Conservation (phyloP, 2,329 filamentous ascomycete genomes). For the Teratosphaeria zuluensis region DNA sequence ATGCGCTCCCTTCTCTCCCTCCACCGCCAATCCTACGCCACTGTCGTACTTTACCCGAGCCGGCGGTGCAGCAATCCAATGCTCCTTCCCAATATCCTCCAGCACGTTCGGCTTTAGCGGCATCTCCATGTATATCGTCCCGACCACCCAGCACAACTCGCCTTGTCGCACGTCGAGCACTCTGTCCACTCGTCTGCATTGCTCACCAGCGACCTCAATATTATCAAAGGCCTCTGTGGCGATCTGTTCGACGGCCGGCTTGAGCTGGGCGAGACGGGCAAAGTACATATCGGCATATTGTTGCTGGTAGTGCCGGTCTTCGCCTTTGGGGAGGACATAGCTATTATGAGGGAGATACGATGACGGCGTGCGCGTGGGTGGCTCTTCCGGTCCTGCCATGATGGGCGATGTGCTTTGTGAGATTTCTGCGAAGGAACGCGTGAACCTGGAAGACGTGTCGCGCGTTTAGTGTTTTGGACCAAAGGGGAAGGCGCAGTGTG, state of each 20-base stretch:
- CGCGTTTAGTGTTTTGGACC: not conserved
- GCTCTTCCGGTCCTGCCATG: not conserved
- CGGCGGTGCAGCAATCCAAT: conserved; percentile 79
- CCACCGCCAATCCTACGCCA: not conserved
- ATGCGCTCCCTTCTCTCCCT: conserved; percentile 6
- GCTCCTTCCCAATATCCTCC: conserved; percentile 90
- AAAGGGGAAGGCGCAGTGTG: not conserved
- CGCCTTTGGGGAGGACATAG: conserved; percentile 59
- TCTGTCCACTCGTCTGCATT: conserved; percentile 66
- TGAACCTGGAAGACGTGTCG: not conserved
- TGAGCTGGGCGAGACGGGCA: conserved; percentile 75
- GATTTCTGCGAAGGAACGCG: not conserved
- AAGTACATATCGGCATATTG: conserved; percentile 99
- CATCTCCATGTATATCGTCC: conserved; percentile 97
- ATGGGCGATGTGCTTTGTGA: not conserved
- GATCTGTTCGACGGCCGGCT: conserved; percentile 66
- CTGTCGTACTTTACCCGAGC: conserved; percentile 50
- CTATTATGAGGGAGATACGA: conserved; percentile 66
- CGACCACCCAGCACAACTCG: conserved; percentile 87
- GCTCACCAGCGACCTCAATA: conserved; percentile 66
- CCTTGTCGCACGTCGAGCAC: conserved; percentile 94
- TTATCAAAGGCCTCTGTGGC: conserved; percentile 69
- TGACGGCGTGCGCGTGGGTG: conserved; percentile 41
- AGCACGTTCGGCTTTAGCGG: conserved; percentile 89
- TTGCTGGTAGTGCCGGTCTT: conserved; percentile 68